Conservation (phyloP, 176 grass and related monocot species). For the Olyra latifolia region DNA sequence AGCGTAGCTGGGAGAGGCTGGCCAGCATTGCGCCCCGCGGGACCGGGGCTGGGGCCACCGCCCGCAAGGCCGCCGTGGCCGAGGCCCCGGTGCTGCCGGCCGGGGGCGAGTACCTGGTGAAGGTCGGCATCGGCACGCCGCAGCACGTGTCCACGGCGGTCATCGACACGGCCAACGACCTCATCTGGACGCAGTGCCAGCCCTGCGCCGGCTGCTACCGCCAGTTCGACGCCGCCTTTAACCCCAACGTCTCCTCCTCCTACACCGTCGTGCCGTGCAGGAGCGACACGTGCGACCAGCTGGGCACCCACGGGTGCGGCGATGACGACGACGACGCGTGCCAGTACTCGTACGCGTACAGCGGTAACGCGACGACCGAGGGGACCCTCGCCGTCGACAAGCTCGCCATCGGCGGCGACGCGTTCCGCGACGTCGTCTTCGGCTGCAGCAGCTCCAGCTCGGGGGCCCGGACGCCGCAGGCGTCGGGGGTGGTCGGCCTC, state of each 20-base stretch:
- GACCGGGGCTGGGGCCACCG: too few relatives aligned
- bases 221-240: conserved; percentile 51
- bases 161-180: conserved; percentile 63
- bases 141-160: conserved; percentile 31
- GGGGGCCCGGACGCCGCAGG: conserved; percentile 20
- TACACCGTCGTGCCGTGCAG: conserved; percentile 44
- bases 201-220: conserved; percentile 56
- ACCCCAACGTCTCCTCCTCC: conserved; percentile 52
- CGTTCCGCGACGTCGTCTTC: conserved; percentile 42
- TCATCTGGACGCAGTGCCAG: conserved; percentile 62
- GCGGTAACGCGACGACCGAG: conserved; percentile 41
- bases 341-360: conserved; percentile 61
- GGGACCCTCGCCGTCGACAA: conserved; percentile 53
- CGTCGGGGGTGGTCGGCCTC: conserved; percentile 51
- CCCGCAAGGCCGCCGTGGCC: not conserved
- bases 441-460: conserved; percentile 53
- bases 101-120: conserved; percentile 61
- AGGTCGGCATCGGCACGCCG: conserved; percentile 56
- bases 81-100: conserved; percentile 27
- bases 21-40: not conserved
- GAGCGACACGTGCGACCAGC: conserved; percentile 42
- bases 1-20: conserved; percentile 46
- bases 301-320: conserved; percentile 29
- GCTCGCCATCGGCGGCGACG: conserved; percentile 37
- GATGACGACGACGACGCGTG: conserved; percentile 41